Conservation (phyloP, 2,329 filamentous ascomycete species). For the Phoma sp. region DNA sequence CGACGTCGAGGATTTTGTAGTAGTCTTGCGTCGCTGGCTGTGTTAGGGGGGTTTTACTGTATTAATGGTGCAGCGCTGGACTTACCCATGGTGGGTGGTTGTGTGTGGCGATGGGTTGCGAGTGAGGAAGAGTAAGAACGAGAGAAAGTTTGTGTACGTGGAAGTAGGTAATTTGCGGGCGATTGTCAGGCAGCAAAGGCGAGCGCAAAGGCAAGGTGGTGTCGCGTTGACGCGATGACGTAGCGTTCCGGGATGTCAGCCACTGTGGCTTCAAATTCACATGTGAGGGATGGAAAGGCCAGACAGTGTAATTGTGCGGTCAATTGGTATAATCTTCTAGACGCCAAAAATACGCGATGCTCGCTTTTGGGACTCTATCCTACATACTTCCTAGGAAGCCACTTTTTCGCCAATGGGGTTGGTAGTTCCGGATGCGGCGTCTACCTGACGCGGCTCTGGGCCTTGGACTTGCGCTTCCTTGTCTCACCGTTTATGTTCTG, state of each 20-base stretch:
- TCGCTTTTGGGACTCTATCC: constrained; percentile 8
- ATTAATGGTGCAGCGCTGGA: background rate
- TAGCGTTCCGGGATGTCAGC: constrained; percentile 13
- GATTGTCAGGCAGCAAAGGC: constrained; percentile 8
- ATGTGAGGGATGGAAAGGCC: background rate
- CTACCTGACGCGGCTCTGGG: constrained; percentile 35
- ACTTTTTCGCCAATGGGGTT: background rate
- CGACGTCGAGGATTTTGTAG: constrained; percentile 66
- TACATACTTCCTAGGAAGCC: constrained; percentile 11
- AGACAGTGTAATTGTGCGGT: background rate
- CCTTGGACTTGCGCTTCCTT: constrained; percentile 49
- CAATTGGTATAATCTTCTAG: background rate
- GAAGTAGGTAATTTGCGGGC: too few species aligned
- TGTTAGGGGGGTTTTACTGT: background rate
- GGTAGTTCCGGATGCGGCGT: background rate
- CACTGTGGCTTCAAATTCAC: constrained; percentile 22
- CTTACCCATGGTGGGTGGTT: constrained; percentile 4
- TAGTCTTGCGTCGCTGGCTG: constrained; percentile 12
- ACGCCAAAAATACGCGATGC: background rate
- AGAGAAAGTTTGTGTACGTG: too few species aligned
- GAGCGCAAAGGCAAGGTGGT: constrained; percentile 9
- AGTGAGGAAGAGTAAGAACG: background rate
- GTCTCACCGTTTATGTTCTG: constrained; percentile 56
- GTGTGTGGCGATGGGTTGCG: background rate
- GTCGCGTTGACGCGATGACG: constrained; percentile 12